These are phyloP conservation scores for Sarcomyxa edulis DNA, from an alignment of 768 basidiomycete genomes.

Conservation along the genomic window DNA sequence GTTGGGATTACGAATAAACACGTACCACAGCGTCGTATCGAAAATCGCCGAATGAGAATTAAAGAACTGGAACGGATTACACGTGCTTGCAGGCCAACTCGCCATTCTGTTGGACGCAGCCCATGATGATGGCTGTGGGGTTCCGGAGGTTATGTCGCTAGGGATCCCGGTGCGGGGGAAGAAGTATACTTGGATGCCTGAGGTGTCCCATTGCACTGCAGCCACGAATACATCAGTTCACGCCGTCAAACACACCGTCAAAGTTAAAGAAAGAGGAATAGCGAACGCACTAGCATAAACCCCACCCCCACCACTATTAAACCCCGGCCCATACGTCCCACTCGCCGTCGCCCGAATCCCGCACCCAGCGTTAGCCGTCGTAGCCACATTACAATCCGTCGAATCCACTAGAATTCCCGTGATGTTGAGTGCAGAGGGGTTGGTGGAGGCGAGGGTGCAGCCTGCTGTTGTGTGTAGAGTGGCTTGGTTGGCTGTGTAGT, in stretches of 20 bases:
- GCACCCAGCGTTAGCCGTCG: conserved; percentile 42
- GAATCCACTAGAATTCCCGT: conserved; percentile 19
- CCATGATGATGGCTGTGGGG: conserved; percentile 47
- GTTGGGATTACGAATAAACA: conserved; percentile 10
- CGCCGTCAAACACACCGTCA: conserved; percentile 5
- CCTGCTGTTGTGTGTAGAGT: conserved; percentile 58
- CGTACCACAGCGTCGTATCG: conserved; percentile 50
- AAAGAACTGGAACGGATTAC: conserved; percentile 46
- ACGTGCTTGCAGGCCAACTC: conserved; percentile 41
- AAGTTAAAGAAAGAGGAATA: no score
- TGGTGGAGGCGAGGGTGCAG: conserved; percentile 26
- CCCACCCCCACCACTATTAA: conserved; percentile 42
- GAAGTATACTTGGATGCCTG: conserved; percentile 54
- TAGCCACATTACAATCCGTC: conserved; percentile 34
- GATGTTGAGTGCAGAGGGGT: conserved; percentile 19
- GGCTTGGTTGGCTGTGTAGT: conserved; percentile 51
- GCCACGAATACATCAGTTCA: no score
- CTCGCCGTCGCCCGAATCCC: conserved; percentile 35
- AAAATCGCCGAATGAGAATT: conserved; percentile 44
- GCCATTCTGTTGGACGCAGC: conserved; percentile 50
- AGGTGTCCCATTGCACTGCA: conserved; percentile 47
- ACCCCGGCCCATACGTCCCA: conserved; percentile 37
- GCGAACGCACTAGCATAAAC: conserved; percentile 65
- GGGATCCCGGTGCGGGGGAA: conserved; percentile 49
- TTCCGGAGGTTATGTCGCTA: conserved; percentile 36